Base-by-base conservation (phyloP, 768 basidiomycete genomes). In the Suillus fuscotomentosus region DNA sequence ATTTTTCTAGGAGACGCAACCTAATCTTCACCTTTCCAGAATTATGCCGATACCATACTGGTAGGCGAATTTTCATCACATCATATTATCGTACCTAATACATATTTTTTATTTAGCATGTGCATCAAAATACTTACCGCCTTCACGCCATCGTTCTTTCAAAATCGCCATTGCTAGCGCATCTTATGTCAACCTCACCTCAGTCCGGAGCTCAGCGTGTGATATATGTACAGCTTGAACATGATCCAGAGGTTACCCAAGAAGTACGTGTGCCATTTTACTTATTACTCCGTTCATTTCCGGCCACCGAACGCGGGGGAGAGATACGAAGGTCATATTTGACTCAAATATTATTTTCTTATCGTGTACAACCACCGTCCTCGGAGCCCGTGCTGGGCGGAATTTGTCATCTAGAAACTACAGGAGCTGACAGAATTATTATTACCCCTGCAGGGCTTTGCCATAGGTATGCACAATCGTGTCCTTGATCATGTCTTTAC, bases 61-160 rank as follows among this genome's bases (percentile, higher is more conserved):
- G 90, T 92, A 74, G 75, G 88, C 79, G 66, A 56, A 50, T 64
- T 63, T 62, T 24, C 47, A 47, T 31, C 20, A 9, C n/a, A 64
- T 60, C 60, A 64, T 60, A 62, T 50, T 62, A 39, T 56, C 59
- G 57, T 65, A 60, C 60, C 57, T 54, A 17, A 60, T 41, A 60
- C 63, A 22, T 62, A 57, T 63, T 69, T 62, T 63, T 65, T 64
- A 51, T 68, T 60, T 71, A 92, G 89, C 90, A 90, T 79, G 86
- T 90, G 63, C 85, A 88, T 72, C 86, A 89, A 81, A 85, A 85
- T 76, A 80, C 82, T 65, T 94, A 92, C 76, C 86, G 87, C 62
- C 84, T 94, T 42, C 91, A 95, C 78, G 86, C 89, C 67, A 90
- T 96, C 76, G 89, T 95, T 68, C 82, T 96, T 66, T 92, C 93